Evolutionary conservation across 1,139 yeast species (phyloP).

Genomic region (Scheffersomyces illinoinensis): DNA sequence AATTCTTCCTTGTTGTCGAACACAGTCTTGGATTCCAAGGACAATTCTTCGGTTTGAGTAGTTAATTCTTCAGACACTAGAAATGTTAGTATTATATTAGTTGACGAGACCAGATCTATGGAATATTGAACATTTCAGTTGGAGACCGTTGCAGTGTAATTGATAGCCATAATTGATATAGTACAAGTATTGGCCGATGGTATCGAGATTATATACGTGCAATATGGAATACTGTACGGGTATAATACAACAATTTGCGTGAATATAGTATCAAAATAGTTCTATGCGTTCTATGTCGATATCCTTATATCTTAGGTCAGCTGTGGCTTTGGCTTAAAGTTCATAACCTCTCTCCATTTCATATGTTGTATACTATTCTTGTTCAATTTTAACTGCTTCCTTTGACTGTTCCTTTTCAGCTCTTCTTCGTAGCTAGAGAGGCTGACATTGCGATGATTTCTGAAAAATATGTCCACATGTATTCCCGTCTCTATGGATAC

Average conservation of each 20-base stretch:
- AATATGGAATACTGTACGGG: no score
- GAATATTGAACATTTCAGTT: background rate
- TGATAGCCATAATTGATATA: background rate
- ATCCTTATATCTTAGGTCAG: background rate
- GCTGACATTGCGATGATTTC: background rate
- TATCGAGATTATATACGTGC: background rate
- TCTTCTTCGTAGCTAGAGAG: background rate
- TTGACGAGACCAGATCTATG: background rate
- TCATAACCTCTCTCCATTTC: no score
- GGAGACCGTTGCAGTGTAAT: background rate
- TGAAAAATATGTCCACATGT: background rate
- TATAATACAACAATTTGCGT: no score
- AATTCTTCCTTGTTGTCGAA: slow-evolving; percentile 70
- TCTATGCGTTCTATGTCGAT: background rate
- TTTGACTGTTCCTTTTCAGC: background rate
- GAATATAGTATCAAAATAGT: no score
- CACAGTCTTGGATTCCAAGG: slow-evolving; percentile 57
- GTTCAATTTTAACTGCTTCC: background rate
- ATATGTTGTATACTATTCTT: no score
- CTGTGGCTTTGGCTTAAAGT: background rate
- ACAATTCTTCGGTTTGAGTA: slow-evolving; percentile 54
- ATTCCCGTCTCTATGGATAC: background rate
- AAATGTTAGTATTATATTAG: slow-evolving; percentile 12
- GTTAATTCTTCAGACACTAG: slow-evolving; percentile 53
- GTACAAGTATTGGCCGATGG: background rate